Conservation (phyloP, 1,139 yeast species). For the Oligophagozyma castellii region DNA sequence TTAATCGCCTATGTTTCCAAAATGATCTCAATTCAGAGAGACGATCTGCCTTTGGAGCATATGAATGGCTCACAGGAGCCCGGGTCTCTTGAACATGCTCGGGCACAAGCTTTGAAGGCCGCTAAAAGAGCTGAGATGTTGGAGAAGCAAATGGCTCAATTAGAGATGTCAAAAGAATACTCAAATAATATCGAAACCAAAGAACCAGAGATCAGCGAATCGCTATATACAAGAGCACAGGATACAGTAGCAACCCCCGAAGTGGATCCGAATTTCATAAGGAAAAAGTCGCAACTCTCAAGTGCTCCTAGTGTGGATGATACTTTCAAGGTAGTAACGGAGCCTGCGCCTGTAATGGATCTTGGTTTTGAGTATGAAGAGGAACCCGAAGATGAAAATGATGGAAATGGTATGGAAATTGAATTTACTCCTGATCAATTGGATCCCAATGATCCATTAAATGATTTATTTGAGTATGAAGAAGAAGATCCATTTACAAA, state of each 20-base stretch:
- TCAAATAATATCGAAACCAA: constrained; percentile 19
- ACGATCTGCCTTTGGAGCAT: constrained; percentile 46
- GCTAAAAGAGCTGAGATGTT: constrained; percentile 56
- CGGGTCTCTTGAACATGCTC: constrained; percentile 44
- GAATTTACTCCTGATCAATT: constrained; percentile 17
- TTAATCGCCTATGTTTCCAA: constrained; percentile 81
- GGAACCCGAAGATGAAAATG: constrained; percentile 7
- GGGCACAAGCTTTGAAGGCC: constrained; percentile 42
- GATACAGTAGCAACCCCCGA: constrained; percentile 21
- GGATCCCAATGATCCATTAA: constrained; percentile 25
- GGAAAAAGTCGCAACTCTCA: too few relatives aligned
- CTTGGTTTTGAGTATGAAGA: constrained; percentile 13
- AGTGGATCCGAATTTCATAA: too few relatives aligned
- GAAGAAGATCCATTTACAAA: constrained; percentile 20
- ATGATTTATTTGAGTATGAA: constrained; percentile 24
- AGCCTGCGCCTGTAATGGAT: constrained; percentile 16
- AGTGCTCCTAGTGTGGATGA: constrained; percentile 7
- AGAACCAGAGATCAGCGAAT: constrained; percentile 8
- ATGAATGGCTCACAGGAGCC: constrained; percentile 15
- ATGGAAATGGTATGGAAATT: constrained; percentile 6
- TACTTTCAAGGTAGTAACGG: constrained; percentile 12
- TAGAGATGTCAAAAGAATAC: constrained; percentile 8
- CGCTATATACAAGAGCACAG: constrained; percentile 17
- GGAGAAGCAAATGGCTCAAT: constrained; percentile 23
- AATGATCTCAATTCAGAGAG: constrained; percentile 70